Conservation (phyloP, 2,329 filamentous ascomycete genomes). For the Celoporthe dispersa region DNA sequence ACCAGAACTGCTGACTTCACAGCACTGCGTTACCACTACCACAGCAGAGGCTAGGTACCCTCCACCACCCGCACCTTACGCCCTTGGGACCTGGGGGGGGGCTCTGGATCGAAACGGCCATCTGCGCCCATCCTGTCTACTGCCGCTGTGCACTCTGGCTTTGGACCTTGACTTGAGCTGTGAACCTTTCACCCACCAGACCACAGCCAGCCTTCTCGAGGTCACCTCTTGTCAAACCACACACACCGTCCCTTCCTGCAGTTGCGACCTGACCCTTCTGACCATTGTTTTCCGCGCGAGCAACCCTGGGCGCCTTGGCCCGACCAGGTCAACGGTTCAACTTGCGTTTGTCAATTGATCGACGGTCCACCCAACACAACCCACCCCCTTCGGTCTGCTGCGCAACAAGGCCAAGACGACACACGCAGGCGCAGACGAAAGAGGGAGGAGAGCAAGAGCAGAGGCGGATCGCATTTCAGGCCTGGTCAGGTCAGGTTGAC, state of each 20-base stretch:
- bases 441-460: conserved; percentile 1
- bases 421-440: neutral
- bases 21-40: neutral
- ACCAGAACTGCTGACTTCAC: conserved; percentile 4
- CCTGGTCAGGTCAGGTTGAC: neutral
- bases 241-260: neutral
- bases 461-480: neutral
- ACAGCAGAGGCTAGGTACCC: neutral
- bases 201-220: conserved; percentile 4
- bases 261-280: neutral
- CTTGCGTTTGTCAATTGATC: conserved; percentile 6
- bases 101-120: neutral
- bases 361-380: neutral
- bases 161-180: neutral
- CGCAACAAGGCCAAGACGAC: neutral
- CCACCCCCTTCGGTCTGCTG: neutral
- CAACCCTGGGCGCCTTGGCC: neutral
- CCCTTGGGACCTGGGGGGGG: neutral
- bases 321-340: neutral
- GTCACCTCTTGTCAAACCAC: conserved; percentile 14
- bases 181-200: neutral
- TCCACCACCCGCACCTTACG: conserved; percentile 8
- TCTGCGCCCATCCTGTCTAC: neutral
- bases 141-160: conserved; percentile 11
- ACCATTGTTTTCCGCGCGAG: neutral